A percentile compares a stretch with the other conserved stretches of the same genome.
Conservation (phyloP, 768 basidiomycete genomes). For the Ephemerocybe angulata region DNA sequence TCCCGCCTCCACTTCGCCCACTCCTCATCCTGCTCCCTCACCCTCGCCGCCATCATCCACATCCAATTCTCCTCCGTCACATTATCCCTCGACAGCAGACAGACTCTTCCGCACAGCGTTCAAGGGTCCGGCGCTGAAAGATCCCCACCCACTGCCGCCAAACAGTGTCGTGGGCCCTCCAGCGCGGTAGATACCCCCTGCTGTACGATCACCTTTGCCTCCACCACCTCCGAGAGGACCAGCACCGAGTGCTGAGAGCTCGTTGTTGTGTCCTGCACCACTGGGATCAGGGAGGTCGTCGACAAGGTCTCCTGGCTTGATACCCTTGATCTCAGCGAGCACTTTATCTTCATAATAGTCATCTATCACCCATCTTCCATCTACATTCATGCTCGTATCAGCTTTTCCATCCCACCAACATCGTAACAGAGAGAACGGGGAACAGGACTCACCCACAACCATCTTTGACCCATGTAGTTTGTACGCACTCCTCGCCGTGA, state of each 20-base stretch:
- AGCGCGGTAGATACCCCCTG: slow-evolving; percentile 76
- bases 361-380: slow-evolving; percentile 89
- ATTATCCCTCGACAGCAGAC: slow-evolving; percentile 75
- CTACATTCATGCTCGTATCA: too few relatives aligned
- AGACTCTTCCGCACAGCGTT: slow-evolving; percentile 79
- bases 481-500: slow-evolving; percentile 89
- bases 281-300: slow-evolving; percentile 79
- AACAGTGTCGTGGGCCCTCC: slow-evolving; percentile 94
- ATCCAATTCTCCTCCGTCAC: slow-evolving; percentile 93
- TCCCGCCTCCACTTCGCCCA: slow-evolving; percentile 60
- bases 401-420: too few relatives aligned
- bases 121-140: slow-evolving; percentile 83
- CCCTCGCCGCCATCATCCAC: slow-evolving; percentile 67
- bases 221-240: slow-evolving; percentile 24
- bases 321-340: slow-evolving; percentile 73
- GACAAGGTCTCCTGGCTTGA: slow-evolving; percentile 78
- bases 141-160: slow-evolving; percentile 78
- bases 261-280: slow-evolving; percentile 48
- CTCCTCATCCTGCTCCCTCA: slow-evolving; percentile 58
- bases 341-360: slow-evolving; percentile 94
- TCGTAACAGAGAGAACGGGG: background rate
- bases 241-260: slow-evolving; percentile 37
- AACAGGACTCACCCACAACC: slow-evolving; percentile 70
- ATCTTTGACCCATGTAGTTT: slow-evolving; percentile 93
- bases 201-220: slow-evolving; percentile 39